Evolutionary conservation across 345 rosid genomes (phyloP), one percentile per base, ranked within the genome.

Genomic region (Acer yangbiense): DNA sequence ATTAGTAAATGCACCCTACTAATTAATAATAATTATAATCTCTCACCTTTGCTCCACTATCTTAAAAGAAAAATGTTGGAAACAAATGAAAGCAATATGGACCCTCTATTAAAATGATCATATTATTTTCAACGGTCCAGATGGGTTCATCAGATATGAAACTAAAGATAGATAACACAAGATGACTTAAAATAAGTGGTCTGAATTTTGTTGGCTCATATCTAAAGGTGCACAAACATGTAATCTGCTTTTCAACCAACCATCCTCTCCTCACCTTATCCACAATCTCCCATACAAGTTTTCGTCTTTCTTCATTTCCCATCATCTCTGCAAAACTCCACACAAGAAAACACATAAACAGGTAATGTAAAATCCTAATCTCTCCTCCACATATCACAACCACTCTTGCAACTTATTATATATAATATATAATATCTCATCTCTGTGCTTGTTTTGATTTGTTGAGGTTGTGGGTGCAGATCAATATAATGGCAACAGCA

Each of bases 401-500:
- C 55, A 50, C 55, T 25, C 25, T 25, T 25, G 25, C 18, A 21
- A 29, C 43, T 3, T 63, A 62, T 55, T 11, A 6, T 18, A 25
- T 25, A 25, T 25, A 25, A 25, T 25, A 25, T 25, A 25, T 25
- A 25, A 25, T 25, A 5, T 43, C 46, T 44, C 52, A 32, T 21
- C 55, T 23, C 54, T 35, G 3, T 48, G 12, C 3, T 29, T 14
- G 9, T 46, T 35, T 64, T 74, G 11, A 39, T 43, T 41, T 1
- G 16, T 73, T 32, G 3, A 50, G 71, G 71, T 65, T 65, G 71
- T 75, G 77, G 63, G 77, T n/a, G 63, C 35, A 48, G 69, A 46
- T 62, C 54, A 66, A 67, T 58, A 79, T 58, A 79, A 83, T 83
- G 83, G 78, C 85, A 68, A 58, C 80, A 68, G 78, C 86, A 62